A percentile compares a stretch with the other conserved stretches of the same genome.
Evolutionary conservation across 129 eudicot species (phyloP).

Genomic region (Scalesia atractyloides): DNA sequence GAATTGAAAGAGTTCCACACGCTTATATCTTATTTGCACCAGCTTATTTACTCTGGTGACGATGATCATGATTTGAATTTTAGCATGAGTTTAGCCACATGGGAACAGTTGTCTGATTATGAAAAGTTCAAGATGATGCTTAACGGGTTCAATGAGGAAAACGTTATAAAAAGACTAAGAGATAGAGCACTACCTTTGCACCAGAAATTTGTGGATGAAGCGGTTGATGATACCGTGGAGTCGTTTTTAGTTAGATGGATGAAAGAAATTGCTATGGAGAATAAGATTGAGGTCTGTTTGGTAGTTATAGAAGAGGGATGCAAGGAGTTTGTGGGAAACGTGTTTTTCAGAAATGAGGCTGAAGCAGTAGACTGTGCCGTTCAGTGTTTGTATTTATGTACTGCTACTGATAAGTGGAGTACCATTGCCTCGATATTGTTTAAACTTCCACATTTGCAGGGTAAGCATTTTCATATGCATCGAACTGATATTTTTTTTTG

Average conservation of each 20-base stretch:
- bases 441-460: slow-evolving; percentile 66
- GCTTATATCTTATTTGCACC: slow-evolving; percentile 67
- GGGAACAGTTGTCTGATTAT: slow-evolving; percentile 83
- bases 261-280: slow-evolving; percentile 72
- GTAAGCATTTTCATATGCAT: slow-evolving; percentile 40
- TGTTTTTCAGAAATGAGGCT: slow-evolving; percentile 56
- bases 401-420: slow-evolving; percentile 74
- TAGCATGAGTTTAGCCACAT: slow-evolving; percentile 61
- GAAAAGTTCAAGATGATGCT: slow-evolving; percentile 85
- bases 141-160: slow-evolving; percentile 71
- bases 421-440: slow-evolving; percentile 69
- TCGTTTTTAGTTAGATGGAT: slow-evolving; percentile 91
- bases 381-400: slow-evolving; percentile 70
- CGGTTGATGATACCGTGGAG: slow-evolving; percentile 25
- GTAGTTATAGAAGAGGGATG: slow-evolving; percentile 80
- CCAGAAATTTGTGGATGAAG: slow-evolving; percentile 38
- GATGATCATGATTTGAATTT: slow-evolving; percentile 54
- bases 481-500: neutral
- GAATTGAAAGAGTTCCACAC: slow-evolving; percentile 67
- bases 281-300: slow-evolving; percentile 68
- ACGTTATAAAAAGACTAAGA: slow-evolving; percentile 55
- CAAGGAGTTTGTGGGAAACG: slow-evolving; percentile 42
- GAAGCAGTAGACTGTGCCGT: slow-evolving; percentile 75
- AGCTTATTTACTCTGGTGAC: slow-evolving; percentile 74
- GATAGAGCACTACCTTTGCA: slow-evolving; percentile 76